These are phyloP conservation scores for Pinus taeda DNA, from an alignment of 75 land plant species.

Conservation along the genomic window DNA sequence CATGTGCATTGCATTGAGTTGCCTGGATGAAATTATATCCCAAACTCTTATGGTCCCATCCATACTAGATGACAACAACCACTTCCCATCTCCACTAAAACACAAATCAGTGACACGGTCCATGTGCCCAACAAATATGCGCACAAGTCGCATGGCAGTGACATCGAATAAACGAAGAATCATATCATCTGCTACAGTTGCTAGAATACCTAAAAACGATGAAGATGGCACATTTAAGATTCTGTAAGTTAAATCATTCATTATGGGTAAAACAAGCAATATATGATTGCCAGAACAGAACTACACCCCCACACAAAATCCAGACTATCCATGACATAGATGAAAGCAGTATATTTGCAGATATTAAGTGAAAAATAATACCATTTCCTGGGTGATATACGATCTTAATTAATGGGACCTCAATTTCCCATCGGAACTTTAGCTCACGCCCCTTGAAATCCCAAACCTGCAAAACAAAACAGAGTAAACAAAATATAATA, in stretches of 20 bases:
- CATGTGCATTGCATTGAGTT: conserved; percentile 85
- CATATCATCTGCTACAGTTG: conserved; percentile 80
- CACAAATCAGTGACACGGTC: conserved; percentile 95
- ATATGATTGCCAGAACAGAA: no score
- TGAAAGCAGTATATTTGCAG: conserved; percentile 7
- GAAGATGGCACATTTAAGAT: no score
- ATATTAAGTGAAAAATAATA: conserved; percentile 17
- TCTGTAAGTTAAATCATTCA: no score
- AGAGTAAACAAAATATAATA: no score
- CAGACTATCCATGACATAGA: not conserved
- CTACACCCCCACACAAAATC: no score
- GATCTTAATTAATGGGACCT: conserved; percentile 63
- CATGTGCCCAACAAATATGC: conserved; percentile 85
- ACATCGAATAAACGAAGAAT: conserved; percentile 79
- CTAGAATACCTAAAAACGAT: conserved; percentile 66
- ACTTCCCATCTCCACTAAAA: conserved; percentile 98
- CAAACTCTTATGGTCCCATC: conserved; percentile 93
- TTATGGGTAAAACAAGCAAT: no score
- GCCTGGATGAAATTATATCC: conserved; percentile 92
- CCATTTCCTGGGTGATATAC: conserved; percentile 81
- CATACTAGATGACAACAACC: conserved; percentile 92
- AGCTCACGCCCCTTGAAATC: conserved; percentile 70
- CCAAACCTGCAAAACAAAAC: conserved; percentile 68
- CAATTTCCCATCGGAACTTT: conserved; percentile 66
- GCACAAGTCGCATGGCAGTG: conserved; percentile 73